A percentile compares a stretch with the other conserved stretches of the same genome.
These are phyloP conservation scores for Sporodiniella umbellata DNA, from an alignment of 371 early-diverging fungal species.

Conservation along the genomic window DNA sequence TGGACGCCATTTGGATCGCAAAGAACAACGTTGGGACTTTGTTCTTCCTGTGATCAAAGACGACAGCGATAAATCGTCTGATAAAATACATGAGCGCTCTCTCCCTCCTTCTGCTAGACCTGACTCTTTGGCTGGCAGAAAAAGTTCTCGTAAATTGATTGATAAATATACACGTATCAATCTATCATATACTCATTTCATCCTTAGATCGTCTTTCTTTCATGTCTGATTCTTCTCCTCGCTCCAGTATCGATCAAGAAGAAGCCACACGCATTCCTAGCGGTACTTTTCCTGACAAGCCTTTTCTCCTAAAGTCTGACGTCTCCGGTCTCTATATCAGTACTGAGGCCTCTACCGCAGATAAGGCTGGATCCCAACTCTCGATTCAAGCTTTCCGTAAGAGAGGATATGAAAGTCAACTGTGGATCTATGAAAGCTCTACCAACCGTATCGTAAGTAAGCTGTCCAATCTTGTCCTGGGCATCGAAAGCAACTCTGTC, in stretches of 20 bases:
- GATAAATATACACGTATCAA: not conserved
- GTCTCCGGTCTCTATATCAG: constrained; percentile 33
- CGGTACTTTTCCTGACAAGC: constrained; percentile 37
- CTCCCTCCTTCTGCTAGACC: too few species aligned
- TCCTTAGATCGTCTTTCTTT: constrained; percentile 35
- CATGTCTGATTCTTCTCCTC: constrained; percentile 14
- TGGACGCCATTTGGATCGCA: constrained; percentile 32
- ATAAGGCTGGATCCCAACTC: constrained; percentile 24
- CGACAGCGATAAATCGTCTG: too few species aligned
- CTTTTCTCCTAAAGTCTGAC: constrained; percentile 42
- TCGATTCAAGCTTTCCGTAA: constrained; percentile 31
- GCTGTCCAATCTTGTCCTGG: constrained; percentile 48
- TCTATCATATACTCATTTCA: not conserved
- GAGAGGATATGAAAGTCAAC: constrained; percentile 40
- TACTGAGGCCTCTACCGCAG: constrained; percentile 18
- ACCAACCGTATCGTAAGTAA: constrained; percentile 44
- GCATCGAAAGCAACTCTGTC: constrained; percentile 33
- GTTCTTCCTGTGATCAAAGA: constrained; percentile 34
- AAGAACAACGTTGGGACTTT: constrained; percentile 50
- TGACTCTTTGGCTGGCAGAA: constrained; percentile 27
- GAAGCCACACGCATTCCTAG: constrained; percentile 18
- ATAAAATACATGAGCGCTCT: too few species aligned
- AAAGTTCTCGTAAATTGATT: constrained; percentile 33
- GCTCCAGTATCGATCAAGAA: constrained; percentile 30
- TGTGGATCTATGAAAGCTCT: constrained; percentile 48